Evolutionary conservation across 305 asterid genomes (phyloP), one percentile per base, ranked within the genome.

Genomic region (Fraxinus paxiana): DNA sequence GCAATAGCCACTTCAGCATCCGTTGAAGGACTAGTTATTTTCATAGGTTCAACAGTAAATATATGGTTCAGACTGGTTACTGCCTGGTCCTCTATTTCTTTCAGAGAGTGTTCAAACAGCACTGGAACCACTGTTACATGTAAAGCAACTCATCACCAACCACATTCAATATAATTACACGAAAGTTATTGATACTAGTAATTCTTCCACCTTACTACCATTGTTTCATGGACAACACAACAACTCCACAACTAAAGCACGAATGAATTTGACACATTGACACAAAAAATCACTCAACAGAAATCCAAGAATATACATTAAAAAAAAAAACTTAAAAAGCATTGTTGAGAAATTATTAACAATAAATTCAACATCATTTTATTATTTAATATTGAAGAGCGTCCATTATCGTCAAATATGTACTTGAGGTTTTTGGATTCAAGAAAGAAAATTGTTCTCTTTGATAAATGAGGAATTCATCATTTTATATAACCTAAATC

Each of bases 1-100:
- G 99, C 99, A 80, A 95, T 90, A 77, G 98, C 92, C 71, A 91
- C 97, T 88, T 95, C 99, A 77, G 92, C 91, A 86, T 95, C 99
- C 20, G 94, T 91, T 12, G 97, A 86, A 48, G 98, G 97, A 78
- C 96, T 93, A 28, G 84, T 89, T 80, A 95, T 90, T 84, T 90
- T 88, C 90, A 91, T 82, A 48, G 98, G 96, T 75, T 93, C 94
- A 71, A 92, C 97, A 4, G 97, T 88, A 71, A 95, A 92, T 87
- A 95, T 87, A 83, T 95, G 97, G 77, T 88, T 80, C 90, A 95
- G 88, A 84, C 91, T 84, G 3, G 88, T 83, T 72, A 95, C 94
- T 0, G 59, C 79, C 84, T 91, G 96, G 83, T 95, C 97, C 81
- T 95, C 99, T 8, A 82, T 69, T 73, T 92, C 99, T 82, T 81